Conservation (phyloP, 345 rosid genomes). For the Schrenkiella parvula region DNA sequence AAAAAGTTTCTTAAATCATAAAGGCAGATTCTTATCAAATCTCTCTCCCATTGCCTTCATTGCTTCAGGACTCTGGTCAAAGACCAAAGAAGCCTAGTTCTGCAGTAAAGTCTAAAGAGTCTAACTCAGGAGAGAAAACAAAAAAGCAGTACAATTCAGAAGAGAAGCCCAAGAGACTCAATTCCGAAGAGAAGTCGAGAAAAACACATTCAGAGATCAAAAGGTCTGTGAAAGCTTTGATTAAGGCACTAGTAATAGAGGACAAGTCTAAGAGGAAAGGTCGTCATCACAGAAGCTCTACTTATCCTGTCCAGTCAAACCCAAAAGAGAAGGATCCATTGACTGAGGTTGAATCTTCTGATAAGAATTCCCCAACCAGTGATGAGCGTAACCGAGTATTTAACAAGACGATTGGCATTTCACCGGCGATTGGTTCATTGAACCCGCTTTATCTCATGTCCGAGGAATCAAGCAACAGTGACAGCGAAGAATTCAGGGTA, state of each 20-base stretch:
- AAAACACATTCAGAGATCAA: slow-evolving; percentile 35
- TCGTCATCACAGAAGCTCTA: slow-evolving; percentile 45
- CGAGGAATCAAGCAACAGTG: slow-evolving; percentile 32
- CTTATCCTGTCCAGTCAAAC: slow-evolving; percentile 39
- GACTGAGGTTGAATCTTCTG: slow-evolving; percentile 23
- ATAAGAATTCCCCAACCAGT: slow-evolving; percentile 21
- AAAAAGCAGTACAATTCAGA: slow-evolving; percentile 21
- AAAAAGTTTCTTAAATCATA: background rate
- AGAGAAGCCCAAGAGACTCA: slow-evolving; percentile 24
- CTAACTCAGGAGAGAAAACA: slow-evolving; percentile 21
- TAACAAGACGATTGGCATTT: slow-evolving; percentile 9
- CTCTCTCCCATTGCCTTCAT: background rate
- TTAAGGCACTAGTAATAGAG: slow-evolving; percentile 54
- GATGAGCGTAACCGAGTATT: slow-evolving; percentile 10
- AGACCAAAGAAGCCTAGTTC: slow-evolving; percentile 25
- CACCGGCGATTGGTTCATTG: slow-evolving; percentile 25
- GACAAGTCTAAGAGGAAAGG: slow-evolving; percentile 57
- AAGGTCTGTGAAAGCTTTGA: slow-evolving; percentile 50
- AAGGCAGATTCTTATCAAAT: background rate
- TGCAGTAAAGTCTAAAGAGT: slow-evolving; percentile 11
- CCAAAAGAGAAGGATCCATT: slow-evolving; percentile 26
- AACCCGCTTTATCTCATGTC: slow-evolving; percentile 32
- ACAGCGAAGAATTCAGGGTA: slow-evolving; percentile 25
- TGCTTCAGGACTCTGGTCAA: slow-evolving; percentile 16
- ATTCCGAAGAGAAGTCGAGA: slow-evolving; percentile 40